phyloP scores from a whole-genome alignment of 164 flowering plant genomes.

The Paratinospora sagittata region DNA sequence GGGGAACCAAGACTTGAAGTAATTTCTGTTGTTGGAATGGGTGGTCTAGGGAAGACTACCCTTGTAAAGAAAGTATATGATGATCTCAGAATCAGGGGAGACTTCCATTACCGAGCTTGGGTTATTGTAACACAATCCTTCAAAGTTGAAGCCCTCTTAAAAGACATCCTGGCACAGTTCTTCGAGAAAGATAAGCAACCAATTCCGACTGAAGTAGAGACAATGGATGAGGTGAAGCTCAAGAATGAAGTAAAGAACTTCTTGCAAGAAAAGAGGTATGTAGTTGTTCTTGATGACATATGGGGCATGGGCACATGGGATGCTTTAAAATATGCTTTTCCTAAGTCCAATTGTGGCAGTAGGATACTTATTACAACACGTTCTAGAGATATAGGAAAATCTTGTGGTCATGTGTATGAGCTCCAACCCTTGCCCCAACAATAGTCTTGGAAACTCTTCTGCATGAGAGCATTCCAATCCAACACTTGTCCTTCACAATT shows the following conservation, averaged over 20 bases:
- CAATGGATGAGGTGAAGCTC: neutral
- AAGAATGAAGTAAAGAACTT: neutral
- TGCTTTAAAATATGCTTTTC: slow-evolving; percentile 16
- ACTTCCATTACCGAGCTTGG: slow-evolving; percentile 7
- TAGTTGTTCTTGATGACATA: slow-evolving; percentile 43
- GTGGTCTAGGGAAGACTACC: slow-evolving; percentile 4
- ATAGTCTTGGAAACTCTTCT: slow-evolving; percentile 13
- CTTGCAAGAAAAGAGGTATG: slow-evolving; percentile 14
- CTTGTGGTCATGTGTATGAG: slow-evolving; percentile 21
- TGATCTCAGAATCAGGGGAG: neutral
- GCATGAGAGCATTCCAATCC: slow-evolving; percentile 26
- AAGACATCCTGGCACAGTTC: neutral
- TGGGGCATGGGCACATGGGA: slow-evolving; percentile 27
- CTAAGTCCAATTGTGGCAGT: slow-evolving; percentile 20
- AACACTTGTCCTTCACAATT: slow-evolving; percentile 27
- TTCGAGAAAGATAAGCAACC: neutral
- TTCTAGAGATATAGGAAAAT: slow-evolving; percentile 28
- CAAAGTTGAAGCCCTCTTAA: neutral
- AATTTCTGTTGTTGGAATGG: slow-evolving; percentile 1
- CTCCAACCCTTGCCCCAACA: slow-evolving; percentile 22
- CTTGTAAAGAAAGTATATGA: neutral
- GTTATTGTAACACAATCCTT: slow-evolving; percentile 3
- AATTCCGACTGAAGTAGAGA: neutral
- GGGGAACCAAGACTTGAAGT: neutral
- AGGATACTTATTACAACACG: slow-evolving; percentile 33